Base-by-base conservation (phyloP, 331 rosid species). In the Cydonia oblonga region DNA sequence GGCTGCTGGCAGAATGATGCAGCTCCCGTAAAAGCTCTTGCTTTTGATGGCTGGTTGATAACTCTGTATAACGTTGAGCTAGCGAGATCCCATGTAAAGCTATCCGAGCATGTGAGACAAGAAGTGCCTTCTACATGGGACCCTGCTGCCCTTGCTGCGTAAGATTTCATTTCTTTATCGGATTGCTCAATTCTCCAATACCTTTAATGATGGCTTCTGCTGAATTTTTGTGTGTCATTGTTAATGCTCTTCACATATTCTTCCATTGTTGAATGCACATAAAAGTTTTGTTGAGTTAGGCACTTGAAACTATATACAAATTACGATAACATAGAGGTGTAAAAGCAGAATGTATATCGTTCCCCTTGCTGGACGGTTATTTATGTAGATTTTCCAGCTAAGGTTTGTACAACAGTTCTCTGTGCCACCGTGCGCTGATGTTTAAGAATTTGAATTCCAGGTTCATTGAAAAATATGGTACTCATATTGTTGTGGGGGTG, bases 81-180 rank as follows among this genome's bases (percentile, higher is more conserved):
- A 69, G 87, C 80, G 49, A 86, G 87, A 82, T 73, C 90, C 19
- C 80, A 82, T 14, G 68, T 93, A 46, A 33, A 87, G 7, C 85
- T 93, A 22, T 84, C 85, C 33, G 81, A 93, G 40, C 69, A 79
- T 16, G 87, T 93, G 60, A 89, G 70, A 78, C 81, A 77, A 9
- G 92, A 89, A 28, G 91, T 91, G 57, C 98, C 98, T 58, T 73
- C 82, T 59, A 68, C 86, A 3, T 93, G 98, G 98, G 90, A 93
- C 63, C 95, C 98, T 29, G 81, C 85, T 73, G 96, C 95, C 30
- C 89, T 93, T 78, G 91, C 97, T 1, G 90, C 79, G 98, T 93
- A 84, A 84, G 90, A 35, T 57, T 61, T 74, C 62, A 51, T n/a
- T 9, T 38, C n/a, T n/a, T n/a, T n/a, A n/a, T n/a, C n/a, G n/a